These are phyloP conservation scores for Colletotrichum sojae DNA, from an alignment of 2,329 filamentous ascomycete genomes.

Conservation along the genomic window DNA sequence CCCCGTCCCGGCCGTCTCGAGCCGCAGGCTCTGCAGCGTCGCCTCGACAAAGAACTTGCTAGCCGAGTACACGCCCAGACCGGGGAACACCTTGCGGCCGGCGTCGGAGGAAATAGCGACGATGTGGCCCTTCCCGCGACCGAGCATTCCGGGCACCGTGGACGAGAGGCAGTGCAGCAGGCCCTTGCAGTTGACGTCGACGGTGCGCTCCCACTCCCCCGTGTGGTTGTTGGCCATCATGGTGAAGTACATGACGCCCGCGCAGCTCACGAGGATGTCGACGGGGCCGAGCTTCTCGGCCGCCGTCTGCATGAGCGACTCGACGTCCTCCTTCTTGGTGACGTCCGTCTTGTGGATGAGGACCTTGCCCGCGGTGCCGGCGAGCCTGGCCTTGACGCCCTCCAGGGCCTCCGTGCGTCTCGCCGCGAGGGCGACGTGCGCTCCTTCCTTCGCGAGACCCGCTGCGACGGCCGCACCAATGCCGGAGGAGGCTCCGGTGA, in stretches of 20 bases:
- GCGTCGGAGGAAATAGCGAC: constrained; percentile 88
- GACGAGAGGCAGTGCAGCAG: constrained; percentile 80
- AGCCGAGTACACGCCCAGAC: constrained; percentile 85
- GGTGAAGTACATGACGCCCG: constrained; percentile 91
- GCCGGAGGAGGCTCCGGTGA: constrained; percentile 85
- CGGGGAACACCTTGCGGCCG: constrained; percentile 85
- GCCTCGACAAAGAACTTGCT: constrained; percentile 91
- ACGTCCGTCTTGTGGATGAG: constrained; percentile 81
- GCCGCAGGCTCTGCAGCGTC: constrained; percentile 79
- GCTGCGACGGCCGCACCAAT: constrained; percentile 82
- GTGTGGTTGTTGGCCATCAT: constrained; percentile 84
- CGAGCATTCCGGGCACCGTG: constrained; percentile 79
- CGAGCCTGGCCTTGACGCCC: constrained; percentile 73
- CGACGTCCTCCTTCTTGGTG: constrained; percentile 75
- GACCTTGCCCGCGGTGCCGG: constrained; percentile 70
- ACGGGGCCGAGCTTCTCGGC: constrained; percentile 76
- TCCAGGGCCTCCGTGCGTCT: constrained; percentile 79
- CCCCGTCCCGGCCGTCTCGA: constrained; percentile 82
- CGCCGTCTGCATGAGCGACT: constrained; percentile 73
- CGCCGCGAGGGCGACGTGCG: constrained; percentile 79
- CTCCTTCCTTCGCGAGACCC: constrained; percentile 79
- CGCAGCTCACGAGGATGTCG: constrained; percentile 85
- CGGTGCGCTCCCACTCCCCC: constrained; percentile 85
- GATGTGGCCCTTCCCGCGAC: constrained; percentile 78
- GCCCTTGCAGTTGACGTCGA: constrained; percentile 90